These are phyloP conservation scores for Arachis hypogaea DNA, from an alignment of 306 rosid species.

Conservation along the genomic window DNA sequence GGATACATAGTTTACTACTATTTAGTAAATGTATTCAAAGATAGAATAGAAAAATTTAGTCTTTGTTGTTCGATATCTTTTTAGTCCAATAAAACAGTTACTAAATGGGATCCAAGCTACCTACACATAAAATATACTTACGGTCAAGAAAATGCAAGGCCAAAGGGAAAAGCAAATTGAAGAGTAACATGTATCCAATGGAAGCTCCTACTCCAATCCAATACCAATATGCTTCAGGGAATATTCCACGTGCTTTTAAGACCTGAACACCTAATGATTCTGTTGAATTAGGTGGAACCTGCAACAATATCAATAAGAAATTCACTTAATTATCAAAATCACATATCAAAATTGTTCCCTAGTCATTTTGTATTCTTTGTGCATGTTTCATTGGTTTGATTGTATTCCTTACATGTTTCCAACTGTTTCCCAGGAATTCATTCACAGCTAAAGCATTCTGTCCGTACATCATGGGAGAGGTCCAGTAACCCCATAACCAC, in stretches of 20 bases:
- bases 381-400: conserved; percentile 4
- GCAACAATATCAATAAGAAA: conserved; percentile 24
- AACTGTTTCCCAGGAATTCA: conserved; percentile 83
- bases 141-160: conserved; percentile 78
- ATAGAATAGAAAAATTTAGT: too few species aligned
- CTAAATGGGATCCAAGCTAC: too few species aligned
- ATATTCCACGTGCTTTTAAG: conserved; percentile 72
- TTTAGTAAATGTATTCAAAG: too few species aligned
- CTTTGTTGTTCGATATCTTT: too few species aligned
- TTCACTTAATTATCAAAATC: not conserved
- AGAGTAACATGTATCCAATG: conserved; percentile 68
- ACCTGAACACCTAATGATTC: conserved; percentile 74
- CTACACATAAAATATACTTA: conserved; percentile 36
- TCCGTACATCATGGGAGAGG: conserved; percentile 81
- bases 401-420: conserved; percentile 58
- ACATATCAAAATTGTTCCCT: conserved; percentile 14
- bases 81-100: too few species aligned
- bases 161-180: conserved; percentile 68
- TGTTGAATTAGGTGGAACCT: conserved; percentile 70
- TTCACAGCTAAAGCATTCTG: conserved; percentile 85
- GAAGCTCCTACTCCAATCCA: conserved; percentile 92
- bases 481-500: conserved; percentile 80
- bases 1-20: too few species aligned
- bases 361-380: conserved; percentile 17
- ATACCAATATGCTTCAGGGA: conserved; percentile 78